Conservation (phyloP, 2,329 filamentous ascomycete genomes). For the Scorias spongiosa region DNA sequence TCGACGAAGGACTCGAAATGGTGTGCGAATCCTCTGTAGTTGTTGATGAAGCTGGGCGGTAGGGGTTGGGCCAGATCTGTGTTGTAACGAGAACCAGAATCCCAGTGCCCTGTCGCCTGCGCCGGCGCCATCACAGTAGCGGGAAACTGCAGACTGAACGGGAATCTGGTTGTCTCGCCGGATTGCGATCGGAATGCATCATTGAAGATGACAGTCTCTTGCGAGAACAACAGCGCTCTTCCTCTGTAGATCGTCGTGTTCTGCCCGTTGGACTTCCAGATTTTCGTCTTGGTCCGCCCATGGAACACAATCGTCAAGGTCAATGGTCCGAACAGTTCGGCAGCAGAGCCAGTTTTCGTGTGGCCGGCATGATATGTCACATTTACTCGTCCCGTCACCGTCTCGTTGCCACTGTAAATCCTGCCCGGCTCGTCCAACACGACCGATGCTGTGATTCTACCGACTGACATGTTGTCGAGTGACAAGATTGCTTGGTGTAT, state of each 20-base stretch:
- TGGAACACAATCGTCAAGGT: constrained; percentile 1
- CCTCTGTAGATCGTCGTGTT: constrained; percentile 3
- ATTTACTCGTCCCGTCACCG: constrained; percentile 3
- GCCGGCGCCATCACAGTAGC: not conserved
- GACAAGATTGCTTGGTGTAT: not conserved
- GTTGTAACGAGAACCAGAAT: constrained; percentile 1
- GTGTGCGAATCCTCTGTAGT: not conserved
- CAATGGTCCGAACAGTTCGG: constrained; percentile 3
- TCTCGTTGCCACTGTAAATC: constrained; percentile 3
- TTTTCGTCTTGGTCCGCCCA: constrained; percentile 5
- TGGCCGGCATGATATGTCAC: constrained; percentile 1
- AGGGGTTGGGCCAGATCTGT: constrained; percentile 2
- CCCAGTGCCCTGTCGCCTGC: not conserved
- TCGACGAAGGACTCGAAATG: constrained; percentile 1
- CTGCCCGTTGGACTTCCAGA: constrained; percentile 3
- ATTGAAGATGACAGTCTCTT: constrained; percentile 1
- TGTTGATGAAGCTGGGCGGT: constrained; percentile 2
- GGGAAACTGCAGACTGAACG: constrained; percentile 4
- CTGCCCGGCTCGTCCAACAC: constrained; percentile 2
- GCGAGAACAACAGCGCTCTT: constrained; percentile 3
- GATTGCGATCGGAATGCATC: constrained; percentile 1
- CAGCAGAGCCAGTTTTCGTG: not conserved
- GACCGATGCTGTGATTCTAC: constrained; percentile 1
- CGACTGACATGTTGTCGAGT: constrained; percentile 3
- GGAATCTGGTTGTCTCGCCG: not conserved